Evolutionary conservation across 2,329 filamentous ascomycete species (phyloP).

Genomic region (Nemania diffusa): DNA sequence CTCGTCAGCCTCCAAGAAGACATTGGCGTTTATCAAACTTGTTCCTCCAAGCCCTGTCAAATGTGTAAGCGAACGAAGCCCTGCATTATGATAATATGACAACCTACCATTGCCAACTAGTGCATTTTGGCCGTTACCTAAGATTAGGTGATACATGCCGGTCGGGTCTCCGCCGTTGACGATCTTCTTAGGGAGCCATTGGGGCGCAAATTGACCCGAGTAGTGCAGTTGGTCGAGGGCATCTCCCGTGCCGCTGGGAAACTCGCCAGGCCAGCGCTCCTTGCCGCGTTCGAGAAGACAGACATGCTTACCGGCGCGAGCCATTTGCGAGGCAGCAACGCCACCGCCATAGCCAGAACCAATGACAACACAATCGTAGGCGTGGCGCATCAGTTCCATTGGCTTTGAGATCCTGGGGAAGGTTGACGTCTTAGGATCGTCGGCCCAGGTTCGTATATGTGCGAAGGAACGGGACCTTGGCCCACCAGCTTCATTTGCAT

Average conservation of each 20-base stretch:
- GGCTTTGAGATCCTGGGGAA: constrained; percentile 67
- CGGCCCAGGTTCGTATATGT: constrained; percentile 46
- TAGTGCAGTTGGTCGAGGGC: constrained; percentile 64
- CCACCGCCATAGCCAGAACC: constrained; percentile 76
- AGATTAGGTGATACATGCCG: constrained; percentile 71
- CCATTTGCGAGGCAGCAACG: constrained; percentile 73
- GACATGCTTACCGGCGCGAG: constrained; percentile 68
- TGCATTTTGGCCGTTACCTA: constrained; percentile 72
- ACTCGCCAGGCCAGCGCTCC: constrained; percentile 75
- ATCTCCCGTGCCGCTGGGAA: constrained; percentile 61
- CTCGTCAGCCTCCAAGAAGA: constrained; percentile 70
- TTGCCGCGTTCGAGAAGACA: constrained; percentile 72
- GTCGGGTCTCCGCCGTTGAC: constrained; percentile 64
- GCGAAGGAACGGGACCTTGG: constrained; percentile 50
- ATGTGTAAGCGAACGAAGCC: constrained; percentile 23
- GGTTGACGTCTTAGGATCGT: constrained; percentile 43
- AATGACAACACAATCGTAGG: constrained; percentile 74
- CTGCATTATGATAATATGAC: neutral
- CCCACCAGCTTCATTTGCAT: constrained; percentile 50
- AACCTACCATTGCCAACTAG: constrained; percentile 67
- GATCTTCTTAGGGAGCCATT: constrained; percentile 53
- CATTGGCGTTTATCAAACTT: constrained; percentile 73
- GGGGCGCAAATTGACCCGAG: constrained; percentile 63
- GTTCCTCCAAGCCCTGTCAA: constrained; percentile 69
- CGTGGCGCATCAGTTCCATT: constrained; percentile 64